Base-by-base conservation (phyloP, 768 basidiomycete species). In the Russula foetens region DNA sequence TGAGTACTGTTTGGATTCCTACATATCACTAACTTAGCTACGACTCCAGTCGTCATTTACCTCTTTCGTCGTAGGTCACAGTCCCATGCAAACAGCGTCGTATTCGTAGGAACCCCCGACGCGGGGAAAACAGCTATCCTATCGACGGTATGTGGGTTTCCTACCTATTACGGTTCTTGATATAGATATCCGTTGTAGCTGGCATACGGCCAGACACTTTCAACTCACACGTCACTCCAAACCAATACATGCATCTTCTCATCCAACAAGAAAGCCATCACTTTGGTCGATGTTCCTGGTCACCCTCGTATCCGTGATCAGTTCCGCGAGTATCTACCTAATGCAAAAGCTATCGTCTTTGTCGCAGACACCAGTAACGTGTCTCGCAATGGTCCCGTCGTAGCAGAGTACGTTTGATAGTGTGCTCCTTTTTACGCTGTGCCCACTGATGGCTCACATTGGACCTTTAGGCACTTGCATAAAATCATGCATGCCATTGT, bases 41-140 rank as follows among this genome's bases (percentile, higher is more conserved):
- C 35, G 19, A 3, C 31, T 83, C 81, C 78, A 67, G 71, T 81
- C 33, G 57, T 80, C 14, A 67, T 81, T 38, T 71, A 81, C 23
- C 75, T 69, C 47, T n/a, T 53, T 43, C 70, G 71, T 14, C 73
- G 75, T 55, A 81, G 73, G 66, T 75, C 80, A 7, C 74, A 70
- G 45, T 71, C 79, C 1, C 75, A 72, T 69, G 84, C 85, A 26
- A 82, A 80, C 69, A 74, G 79, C n/a, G 68, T 93, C n/a, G 71
- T 93, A 4, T 75, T 93, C n/a, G 79, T 88, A 3, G 91, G 91
- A 2, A 76, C 84, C 41, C 78, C 84, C 7, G 88, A 91, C 71
- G 81, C 83, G 1, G 91, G 91, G 49, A 93, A 93, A 75, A 92
- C 91, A 1, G 78, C 89, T 21, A 83, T 92, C 41, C 69, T 91